Evolutionary conservation across 106 monocot species (phyloP).

Genomic region (Chionographis japonica): DNA sequence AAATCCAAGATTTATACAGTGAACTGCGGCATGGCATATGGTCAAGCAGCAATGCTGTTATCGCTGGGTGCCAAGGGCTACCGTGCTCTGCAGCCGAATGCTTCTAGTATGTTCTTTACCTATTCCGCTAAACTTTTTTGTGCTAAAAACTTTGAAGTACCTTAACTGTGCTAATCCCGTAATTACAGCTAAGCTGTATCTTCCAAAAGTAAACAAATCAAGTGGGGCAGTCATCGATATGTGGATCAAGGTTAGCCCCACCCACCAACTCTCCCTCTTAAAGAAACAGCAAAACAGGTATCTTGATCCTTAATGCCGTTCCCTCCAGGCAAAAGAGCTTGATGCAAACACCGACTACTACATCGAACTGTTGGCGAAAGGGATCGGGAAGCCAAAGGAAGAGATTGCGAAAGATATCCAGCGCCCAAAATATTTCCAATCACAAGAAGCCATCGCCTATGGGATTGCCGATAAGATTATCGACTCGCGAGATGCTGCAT

Average conservation of each 20-base stretch:
- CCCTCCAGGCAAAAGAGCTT: slow-evolving; percentile 77
- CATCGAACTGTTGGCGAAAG: slow-evolving; percentile 71
- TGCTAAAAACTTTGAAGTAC: neutral
- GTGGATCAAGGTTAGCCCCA: slow-evolving; percentile 79
- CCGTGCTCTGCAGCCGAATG: slow-evolving; percentile 84
- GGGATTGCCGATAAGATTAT: slow-evolving; percentile 91
- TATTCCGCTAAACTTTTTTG: neutral
- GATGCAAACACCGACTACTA: slow-evolving; percentile 91
- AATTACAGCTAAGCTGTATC: slow-evolving; percentile 77
- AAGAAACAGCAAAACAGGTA: too few species aligned
- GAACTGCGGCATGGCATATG: slow-evolving; percentile 94
- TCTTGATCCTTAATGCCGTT: neutral
- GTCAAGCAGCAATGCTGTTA: slow-evolving; percentile 91
- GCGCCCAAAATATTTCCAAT: slow-evolving; percentile 72
- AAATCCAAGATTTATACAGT: slow-evolving; percentile 91
- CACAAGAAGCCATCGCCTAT: slow-evolving; percentile 87
- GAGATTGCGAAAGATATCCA: slow-evolving; percentile 76
- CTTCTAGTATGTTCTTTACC: slow-evolving; percentile 50
- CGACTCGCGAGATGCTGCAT: slow-evolving; percentile 56
- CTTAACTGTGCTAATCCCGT: neutral
- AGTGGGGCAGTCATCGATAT: slow-evolving; percentile 91
- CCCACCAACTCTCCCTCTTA: neutral
- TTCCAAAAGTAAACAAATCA: slow-evolving; percentile 86
- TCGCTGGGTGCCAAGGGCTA: slow-evolving; percentile 80
- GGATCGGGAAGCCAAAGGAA: slow-evolving; percentile 84